Conservation (phyloP, 202 grass and related monocot species). For the Schoenoplectus tabernaemontani region DNA sequence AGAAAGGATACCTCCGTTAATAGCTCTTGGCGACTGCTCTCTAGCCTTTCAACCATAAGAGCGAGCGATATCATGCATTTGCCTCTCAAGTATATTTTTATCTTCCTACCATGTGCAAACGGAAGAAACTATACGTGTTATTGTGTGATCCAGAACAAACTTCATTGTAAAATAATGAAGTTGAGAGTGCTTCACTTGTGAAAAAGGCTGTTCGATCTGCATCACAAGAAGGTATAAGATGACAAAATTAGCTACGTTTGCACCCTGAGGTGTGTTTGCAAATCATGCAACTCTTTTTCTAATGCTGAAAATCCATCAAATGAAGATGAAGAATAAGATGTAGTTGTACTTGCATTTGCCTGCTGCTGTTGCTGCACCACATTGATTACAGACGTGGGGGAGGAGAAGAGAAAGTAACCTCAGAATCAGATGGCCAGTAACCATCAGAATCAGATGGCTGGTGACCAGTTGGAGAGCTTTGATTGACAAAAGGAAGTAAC, state of each 20-base stretch:
- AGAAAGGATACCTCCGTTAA: conserved; percentile 60
- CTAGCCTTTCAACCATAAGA: conserved; percentile 94
- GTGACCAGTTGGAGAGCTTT: too few relatives aligned
- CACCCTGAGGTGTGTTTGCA: conserved; percentile 67
- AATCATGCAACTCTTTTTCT: conserved; percentile 86
- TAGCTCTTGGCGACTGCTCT: conserved; percentile 82
- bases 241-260: background rate
- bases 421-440: conserved; percentile 13
- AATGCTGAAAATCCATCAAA: conserved; percentile 36
- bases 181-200: conserved; percentile 43
- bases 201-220: conserved; percentile 81
- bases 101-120: conserved; percentile 42
- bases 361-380: conserved; percentile 77
- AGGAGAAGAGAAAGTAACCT: conserved; percentile 26
- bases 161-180: conserved; percentile 14
- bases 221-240: conserved; percentile 27
- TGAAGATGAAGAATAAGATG: conserved; percentile 7
- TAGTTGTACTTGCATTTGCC: conserved; percentile 13
- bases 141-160: conserved; percentile 7
- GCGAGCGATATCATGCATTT: conserved; percentile 86
- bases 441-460: too few relatives aligned
- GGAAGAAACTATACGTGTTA: background rate
- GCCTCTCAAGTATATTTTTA: conserved; percentile 85
- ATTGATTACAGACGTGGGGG: too few relatives aligned
- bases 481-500: background rate